Evolutionary conservation across 768 basidiomycete genomes (phyloP).

Genomic region (Chalciporus piperatus): DNA sequence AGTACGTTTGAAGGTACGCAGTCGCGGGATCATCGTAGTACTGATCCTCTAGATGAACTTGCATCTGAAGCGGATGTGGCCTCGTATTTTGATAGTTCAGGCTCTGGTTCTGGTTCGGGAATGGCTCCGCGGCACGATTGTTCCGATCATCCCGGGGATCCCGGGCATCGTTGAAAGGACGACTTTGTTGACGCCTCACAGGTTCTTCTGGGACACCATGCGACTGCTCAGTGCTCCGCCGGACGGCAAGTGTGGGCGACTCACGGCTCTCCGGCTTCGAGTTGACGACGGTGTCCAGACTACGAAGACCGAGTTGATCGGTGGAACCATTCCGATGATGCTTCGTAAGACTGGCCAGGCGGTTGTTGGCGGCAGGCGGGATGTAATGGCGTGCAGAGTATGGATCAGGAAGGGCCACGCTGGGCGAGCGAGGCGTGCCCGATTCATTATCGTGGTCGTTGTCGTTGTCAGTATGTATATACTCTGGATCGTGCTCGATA

Average conservation of each 20-base stretch:
- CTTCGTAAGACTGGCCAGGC: conserved; percentile 39
- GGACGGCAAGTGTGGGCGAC: conserved; percentile 12
- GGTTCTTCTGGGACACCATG: conserved; percentile 14
- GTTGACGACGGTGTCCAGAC: conserved; percentile 57
- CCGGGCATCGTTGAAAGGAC: conserved; percentile 15
- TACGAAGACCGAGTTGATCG: conserved; percentile 60
- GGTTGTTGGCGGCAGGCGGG: conserved; percentile 28
- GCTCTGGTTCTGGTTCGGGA: conserved; percentile 10
- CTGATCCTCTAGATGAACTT: conserved; percentile 55
- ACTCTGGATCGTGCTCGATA: conserved; percentile 39
- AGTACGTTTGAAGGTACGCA: conserved; percentile 57
- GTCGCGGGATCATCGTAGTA: conserved; percentile 60
- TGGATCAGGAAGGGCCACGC: conserved; percentile 54
- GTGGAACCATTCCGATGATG: conserved; percentile 57
- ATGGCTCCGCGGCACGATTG: conserved; percentile 22
- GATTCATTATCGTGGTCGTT: conserved; percentile 48
- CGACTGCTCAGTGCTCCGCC: conserved; percentile 16
- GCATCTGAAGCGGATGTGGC: conserved; percentile 38
- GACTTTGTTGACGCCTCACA: conserved; percentile 20
- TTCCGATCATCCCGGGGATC: conserved; percentile 23
- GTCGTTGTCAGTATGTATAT: conserved; percentile 32
- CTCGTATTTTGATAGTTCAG: conserved; percentile 26
- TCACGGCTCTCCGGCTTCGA: conserved; percentile 40
- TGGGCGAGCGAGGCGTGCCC: conserved; percentile 68
- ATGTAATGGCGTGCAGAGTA: conserved; percentile 32